Evolutionary conservation across 768 basidiomycete species (phyloP).

Genomic region (Kwoniella dejecticola): DNA sequence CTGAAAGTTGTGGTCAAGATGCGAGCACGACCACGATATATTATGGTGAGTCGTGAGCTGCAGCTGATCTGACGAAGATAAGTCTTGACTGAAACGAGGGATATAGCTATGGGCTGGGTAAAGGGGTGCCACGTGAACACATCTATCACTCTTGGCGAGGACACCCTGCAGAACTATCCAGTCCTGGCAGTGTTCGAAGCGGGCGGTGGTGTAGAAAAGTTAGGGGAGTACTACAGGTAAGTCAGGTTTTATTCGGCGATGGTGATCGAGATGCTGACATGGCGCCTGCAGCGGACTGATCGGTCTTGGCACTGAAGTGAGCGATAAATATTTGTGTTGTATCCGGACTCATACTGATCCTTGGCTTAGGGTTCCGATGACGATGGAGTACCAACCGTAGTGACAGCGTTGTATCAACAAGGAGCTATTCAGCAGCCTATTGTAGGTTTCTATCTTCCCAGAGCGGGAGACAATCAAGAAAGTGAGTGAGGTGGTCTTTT

Average conservation of each 20-base stretch:
- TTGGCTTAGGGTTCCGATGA: not conserved
- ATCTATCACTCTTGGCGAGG: constrained; percentile 1
- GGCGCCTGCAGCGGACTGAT: constrained; percentile 1
- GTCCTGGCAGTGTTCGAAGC: constrained; percentile 13
- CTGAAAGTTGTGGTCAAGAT: constrained; percentile 2
- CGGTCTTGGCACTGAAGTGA: constrained; percentile 1
- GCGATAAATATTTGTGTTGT: not conserved
- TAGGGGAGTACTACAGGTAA: constrained; percentile 10
- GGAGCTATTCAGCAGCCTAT: constrained; percentile 8
- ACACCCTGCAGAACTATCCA: constrained; percentile 7
- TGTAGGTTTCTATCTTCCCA: constrained; percentile 10
- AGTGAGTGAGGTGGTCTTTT: constrained; percentile 12
- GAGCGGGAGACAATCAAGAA: not conserved
- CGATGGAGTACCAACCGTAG: not conserved
- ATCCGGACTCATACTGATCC: not conserved
- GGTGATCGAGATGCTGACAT: not conserved
- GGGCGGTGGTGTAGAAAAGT: not conserved
- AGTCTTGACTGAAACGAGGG: not conserved
- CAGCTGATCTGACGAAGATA: not conserved
- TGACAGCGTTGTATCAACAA: constrained; percentile 5
- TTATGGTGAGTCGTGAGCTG: not conserved
- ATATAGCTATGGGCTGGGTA: constrained; percentile 6
- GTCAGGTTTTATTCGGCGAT: not conserved
- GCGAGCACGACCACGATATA: not conserved
- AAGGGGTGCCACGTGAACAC: constrained; percentile 10